Conservation (phyloP, 2,329 filamentous ascomycete species). For the Aschersonia sp. region DNA sequence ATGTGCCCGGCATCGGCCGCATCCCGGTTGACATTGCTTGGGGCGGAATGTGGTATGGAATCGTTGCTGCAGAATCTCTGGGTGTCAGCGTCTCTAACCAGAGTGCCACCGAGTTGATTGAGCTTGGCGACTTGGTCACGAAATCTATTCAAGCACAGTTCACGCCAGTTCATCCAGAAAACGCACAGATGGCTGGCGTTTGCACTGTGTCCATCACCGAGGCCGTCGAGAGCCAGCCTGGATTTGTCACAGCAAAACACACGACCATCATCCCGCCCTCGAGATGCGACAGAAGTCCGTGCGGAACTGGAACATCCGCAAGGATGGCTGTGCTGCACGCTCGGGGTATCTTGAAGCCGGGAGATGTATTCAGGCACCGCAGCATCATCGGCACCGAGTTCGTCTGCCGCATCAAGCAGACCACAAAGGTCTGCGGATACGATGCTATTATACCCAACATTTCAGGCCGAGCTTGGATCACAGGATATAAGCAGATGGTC, state of each 20-base stretch:
- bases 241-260: conserved; percentile 18
- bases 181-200: conserved; percentile 23
- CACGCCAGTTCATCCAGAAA: conserved; percentile 26
- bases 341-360: conserved; percentile 19
- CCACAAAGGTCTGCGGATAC: conserved; percentile 21
- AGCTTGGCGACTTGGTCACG: conserved; percentile 27
- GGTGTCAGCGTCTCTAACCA: conserved; percentile 18
- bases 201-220: conserved; percentile 22
- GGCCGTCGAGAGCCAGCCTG: conserved; percentile 11
- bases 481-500: conserved; percentile 25
- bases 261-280: conserved; percentile 29
- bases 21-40: conserved; percentile 28
- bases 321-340: conserved; percentile 27
- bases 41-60: conserved; percentile 29
- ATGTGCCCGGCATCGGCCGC: conserved; percentile 23
- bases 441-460: conserved; percentile 24
- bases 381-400: conserved; percentile 30
- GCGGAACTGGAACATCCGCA: conserved; percentile 28
- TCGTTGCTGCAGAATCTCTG: conserved; percentile 23
- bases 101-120: conserved; percentile 20
- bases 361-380: conserved; percentile 20
- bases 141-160: conserved; percentile 17
- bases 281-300: conserved; percentile 29
- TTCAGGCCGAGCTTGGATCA: conserved; percentile 30
- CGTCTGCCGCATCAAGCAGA: conserved; percentile 19